These are phyloP conservation scores for Globisporangium uncinulatum DNA, from an alignment of 352 stramenopile species.

Conservation along the genomic window DNA sequence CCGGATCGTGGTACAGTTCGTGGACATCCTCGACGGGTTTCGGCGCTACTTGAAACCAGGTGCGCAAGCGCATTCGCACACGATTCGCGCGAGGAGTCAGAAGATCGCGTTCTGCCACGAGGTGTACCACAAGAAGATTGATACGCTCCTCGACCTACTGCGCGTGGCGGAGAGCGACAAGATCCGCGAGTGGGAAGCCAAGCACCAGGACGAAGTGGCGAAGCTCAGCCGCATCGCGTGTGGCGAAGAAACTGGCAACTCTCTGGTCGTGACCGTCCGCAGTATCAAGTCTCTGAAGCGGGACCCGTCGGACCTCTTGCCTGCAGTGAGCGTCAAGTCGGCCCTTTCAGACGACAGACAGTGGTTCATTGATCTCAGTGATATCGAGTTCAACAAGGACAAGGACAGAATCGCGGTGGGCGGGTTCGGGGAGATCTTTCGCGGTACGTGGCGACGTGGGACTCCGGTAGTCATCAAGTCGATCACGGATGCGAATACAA, in stretches of 20 bases:
- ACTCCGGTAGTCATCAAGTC: constrained; percentile 9
- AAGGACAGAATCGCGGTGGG: neutral
- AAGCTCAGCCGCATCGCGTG: neutral
- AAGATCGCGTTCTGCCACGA: neutral
- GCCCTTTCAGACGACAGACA: neutral
- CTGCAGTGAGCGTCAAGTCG: neutral
- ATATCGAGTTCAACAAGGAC: neutral
- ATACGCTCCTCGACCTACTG: neutral
- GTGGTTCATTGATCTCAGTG: constrained; percentile 5
- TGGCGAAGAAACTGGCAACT: neutral
- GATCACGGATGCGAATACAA: neutral
- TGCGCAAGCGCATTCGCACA: neutral
- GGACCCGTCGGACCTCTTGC: neutral
- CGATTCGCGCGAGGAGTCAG: neutral
- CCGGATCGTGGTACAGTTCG: neutral
- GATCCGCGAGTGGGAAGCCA: neutral
- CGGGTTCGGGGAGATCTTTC: neutral
- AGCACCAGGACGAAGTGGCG: neutral
- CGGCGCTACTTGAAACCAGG: neutral
- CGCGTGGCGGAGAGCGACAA: neutral
- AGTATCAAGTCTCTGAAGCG: neutral
- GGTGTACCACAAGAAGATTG: constrained; percentile 6
- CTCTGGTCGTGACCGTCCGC: neutral
- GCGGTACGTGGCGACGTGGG: neutral
- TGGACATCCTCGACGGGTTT: neutral